phyloP scores from a whole-genome alignment of 2,329 filamentous ascomycete species.

The Hymenoscyphus albidus region DNA sequence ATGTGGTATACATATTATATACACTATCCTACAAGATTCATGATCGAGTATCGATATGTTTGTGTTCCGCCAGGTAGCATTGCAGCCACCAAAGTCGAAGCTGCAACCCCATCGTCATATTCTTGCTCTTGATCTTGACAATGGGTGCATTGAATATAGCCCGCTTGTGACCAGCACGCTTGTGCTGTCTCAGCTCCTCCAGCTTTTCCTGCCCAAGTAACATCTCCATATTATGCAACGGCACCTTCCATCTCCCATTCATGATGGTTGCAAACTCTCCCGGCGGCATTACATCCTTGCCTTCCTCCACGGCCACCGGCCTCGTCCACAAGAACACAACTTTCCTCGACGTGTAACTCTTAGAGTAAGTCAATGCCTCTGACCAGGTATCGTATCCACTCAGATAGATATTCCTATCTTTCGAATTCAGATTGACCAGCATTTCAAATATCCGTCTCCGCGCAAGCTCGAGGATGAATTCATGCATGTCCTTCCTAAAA shows the following conservation, averaged over 20 bases:
- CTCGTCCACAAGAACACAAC: slow-evolving; percentile 30
- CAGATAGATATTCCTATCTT: slow-evolving; percentile 39
- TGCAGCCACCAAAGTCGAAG: slow-evolving; percentile 55
- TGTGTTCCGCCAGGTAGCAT: slow-evolving; percentile 44
- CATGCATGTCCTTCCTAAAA: slow-evolving; percentile 55
- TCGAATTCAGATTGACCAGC: slow-evolving; percentile 40
- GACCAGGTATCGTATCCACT: slow-evolving; percentile 43
- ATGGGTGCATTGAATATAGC: slow-evolving; percentile 13
- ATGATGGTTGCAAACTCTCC: slow-evolving; percentile 44
- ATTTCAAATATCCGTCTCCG: slow-evolving; percentile 45
- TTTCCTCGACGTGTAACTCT: slow-evolving; percentile 28
- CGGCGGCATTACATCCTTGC: slow-evolving; percentile 24
- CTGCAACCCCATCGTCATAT: slow-evolving; percentile 44
- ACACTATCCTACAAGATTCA: not conserved
- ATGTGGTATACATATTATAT: not conserved
- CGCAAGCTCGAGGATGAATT: slow-evolving; percentile 48
- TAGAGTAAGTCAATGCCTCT: slow-evolving; percentile 35
- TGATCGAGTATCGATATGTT: not conserved
- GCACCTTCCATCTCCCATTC: slow-evolving; percentile 41
- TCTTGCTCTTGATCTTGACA: slow-evolving; percentile 41
- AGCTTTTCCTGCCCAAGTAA: slow-evolving; percentile 50
- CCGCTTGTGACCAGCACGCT: slow-evolving; percentile 24
- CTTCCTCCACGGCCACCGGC: not conserved
- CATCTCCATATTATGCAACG: slow-evolving; percentile 50
- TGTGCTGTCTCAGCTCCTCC: slow-evolving; percentile 36